Conservation (phyloP, 2,329 filamentous ascomycete genomes). For the Pleoardoris graminearum region DNA sequence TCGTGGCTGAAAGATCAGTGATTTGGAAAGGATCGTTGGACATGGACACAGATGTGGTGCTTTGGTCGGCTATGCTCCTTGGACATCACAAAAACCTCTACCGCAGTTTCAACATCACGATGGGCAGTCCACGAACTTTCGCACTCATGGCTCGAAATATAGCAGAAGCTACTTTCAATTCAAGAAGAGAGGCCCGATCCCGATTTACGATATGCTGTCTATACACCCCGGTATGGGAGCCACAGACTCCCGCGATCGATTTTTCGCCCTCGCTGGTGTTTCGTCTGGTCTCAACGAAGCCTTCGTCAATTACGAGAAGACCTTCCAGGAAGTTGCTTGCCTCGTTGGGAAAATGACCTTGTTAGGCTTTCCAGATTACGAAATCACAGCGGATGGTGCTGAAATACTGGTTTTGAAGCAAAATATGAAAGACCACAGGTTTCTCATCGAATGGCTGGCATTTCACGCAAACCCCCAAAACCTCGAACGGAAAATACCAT, state of each 20-base stretch:
- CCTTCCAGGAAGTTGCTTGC: conserved; percentile 7
- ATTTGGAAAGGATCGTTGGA: conserved; percentile 11
- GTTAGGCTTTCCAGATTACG: conserved; percentile 3
- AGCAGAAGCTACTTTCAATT: conserved; percentile 5
- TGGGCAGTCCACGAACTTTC: conserved; percentile 8
- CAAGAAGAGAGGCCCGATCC: conserved; percentile 13
- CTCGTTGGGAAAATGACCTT: conserved; percentile 10
- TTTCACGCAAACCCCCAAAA: conserved; percentile 11
- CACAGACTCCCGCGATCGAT: conserved; percentile 17
- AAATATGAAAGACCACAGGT: neutral
- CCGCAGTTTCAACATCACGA: neutral
- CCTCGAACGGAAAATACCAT: conserved; percentile 6
- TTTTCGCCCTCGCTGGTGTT: conserved; percentile 15
- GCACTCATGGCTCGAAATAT: conserved; percentile 8
- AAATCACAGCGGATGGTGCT: neutral
- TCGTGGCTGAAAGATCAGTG: conserved; percentile 4
- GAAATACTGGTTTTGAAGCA: neutral
- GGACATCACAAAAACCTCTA: conserved; percentile 14
- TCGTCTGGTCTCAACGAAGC: conserved; percentile 4
- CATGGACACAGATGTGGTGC: conserved; percentile 6
- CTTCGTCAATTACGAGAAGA: conserved; percentile 7
- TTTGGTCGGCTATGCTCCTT: conserved; percentile 10
- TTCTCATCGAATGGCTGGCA: conserved; percentile 11
- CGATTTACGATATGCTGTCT: conserved; percentile 7
- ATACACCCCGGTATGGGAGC: conserved; percentile 10